Evolutionary conservation across 2,329 filamentous ascomycete species (phyloP).

Genomic region (Exophiala sp.): DNA sequence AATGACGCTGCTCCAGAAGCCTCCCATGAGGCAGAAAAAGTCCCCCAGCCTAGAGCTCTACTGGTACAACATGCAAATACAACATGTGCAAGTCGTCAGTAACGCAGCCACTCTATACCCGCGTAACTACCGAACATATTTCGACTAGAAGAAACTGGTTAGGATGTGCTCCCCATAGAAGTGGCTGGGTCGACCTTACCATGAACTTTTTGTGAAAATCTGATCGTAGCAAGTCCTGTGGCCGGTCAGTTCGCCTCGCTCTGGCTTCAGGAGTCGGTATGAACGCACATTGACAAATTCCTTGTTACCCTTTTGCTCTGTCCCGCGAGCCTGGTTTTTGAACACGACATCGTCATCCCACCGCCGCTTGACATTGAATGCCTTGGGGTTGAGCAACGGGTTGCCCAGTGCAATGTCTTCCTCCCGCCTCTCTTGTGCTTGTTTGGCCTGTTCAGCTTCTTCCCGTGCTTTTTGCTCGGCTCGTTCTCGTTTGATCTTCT

Average conservation of each 20-base stretch:
- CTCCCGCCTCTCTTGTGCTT: slow-evolving; percentile 77
- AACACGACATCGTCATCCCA: slow-evolving; percentile 99
- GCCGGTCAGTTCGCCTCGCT: slow-evolving; percentile 13
- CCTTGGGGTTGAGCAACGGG: slow-evolving; percentile 77
- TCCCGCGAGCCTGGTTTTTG: slow-evolving; percentile 95
- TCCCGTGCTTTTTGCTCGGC: slow-evolving; percentile 74
- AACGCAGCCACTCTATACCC: not conserved
- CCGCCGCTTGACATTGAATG: slow-evolving; percentile 77
- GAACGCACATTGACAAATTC: slow-evolving; percentile 87
- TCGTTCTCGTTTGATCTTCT: slow-evolving; percentile 84
- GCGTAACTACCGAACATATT: slow-evolving; percentile 41
- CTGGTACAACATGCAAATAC: not conserved
- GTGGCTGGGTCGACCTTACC: slow-evolving; percentile 48
- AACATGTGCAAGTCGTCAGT: not conserved
- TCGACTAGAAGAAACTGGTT: slow-evolving; percentile 36
- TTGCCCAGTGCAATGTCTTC: slow-evolving; percentile 88
- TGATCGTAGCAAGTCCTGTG: slow-evolving; percentile 74
- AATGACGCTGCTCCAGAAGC: too few relatives aligned
- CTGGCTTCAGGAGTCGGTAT: slow-evolving; percentile 4
- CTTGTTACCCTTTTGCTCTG: slow-evolving; percentile 82
- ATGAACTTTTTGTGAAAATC: slow-evolving; percentile 99
- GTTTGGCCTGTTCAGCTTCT: slow-evolving; percentile 71
- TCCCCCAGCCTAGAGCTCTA: not conserved
- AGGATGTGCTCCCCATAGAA: too few relatives aligned
- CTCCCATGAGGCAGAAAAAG: too few relatives aligned